These are phyloP conservation scores for Articulospora tetracladia DNA, from an alignment of 495 filamentous ascomycete species.

Conservation along the genomic window DNA sequence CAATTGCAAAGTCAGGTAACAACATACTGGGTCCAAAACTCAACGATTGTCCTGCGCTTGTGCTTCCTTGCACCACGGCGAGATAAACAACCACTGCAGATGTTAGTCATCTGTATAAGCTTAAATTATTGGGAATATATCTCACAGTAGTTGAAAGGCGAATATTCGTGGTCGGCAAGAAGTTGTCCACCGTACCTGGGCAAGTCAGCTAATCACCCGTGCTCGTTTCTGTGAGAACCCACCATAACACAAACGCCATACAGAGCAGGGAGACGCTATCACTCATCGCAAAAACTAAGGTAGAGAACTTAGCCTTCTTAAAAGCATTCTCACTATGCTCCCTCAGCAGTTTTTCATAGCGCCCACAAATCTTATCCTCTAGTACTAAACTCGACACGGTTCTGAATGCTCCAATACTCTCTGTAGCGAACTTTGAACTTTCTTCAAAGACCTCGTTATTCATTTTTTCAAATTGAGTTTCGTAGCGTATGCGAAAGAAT, in stretches of 20 bases:
- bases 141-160: slow-evolving; percentile 34
- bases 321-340: slow-evolving; percentile 49
- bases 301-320: slow-evolving; percentile 46
- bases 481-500: slow-evolving; percentile 49
- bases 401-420: slow-evolving; percentile 51
- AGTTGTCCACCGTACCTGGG: slow-evolving; percentile 32
- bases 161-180: slow-evolving; percentile 26
- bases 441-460: slow-evolving; percentile 49
- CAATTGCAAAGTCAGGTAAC: background rate
- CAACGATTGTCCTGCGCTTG: slow-evolving; percentile 20
- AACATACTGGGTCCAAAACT: slow-evolving; percentile 32
- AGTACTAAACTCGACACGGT: slow-evolving; percentile 53
- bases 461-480: slow-evolving; percentile 48
- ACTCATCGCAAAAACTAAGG: slow-evolving; percentile 45
- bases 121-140: background rate
- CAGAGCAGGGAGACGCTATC: slow-evolving; percentile 53
- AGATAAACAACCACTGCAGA: slow-evolving; percentile 38
- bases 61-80: slow-evolving; percentile 29
- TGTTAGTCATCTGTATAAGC: slow-evolving; percentile 12
- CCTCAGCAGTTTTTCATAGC: slow-evolving; percentile 47
- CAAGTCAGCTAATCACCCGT: slow-evolving; percentile 4
- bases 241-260: slow-evolving; percentile 60
- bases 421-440: slow-evolving; percentile 52
- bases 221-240: slow-evolving; percentile 17
- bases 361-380: slow-evolving; percentile 42